phyloP scores from a whole-genome alignment of 345 rosid genomes.

The Gossypium anomalum region DNA sequence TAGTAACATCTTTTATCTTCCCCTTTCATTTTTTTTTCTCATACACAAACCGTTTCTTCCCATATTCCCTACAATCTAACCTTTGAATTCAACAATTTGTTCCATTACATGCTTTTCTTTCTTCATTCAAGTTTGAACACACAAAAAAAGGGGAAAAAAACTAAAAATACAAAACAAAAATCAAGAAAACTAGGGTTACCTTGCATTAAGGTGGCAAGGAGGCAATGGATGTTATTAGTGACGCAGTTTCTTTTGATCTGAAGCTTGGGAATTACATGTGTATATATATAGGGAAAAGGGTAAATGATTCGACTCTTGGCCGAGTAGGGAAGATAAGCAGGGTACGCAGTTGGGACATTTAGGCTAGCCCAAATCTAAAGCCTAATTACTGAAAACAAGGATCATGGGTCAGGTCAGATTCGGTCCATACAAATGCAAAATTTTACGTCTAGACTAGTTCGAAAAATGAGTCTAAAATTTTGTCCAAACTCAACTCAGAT shows the following conservation, averaged over 20 bases:
- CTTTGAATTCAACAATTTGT: neutral
- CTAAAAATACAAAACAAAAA: neutral
- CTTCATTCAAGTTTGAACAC: neutral
- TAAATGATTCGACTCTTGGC: neutral
- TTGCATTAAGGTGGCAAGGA: neutral
- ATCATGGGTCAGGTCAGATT: too few relatives aligned
- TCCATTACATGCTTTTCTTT: neutral
- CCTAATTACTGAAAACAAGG: neutral
- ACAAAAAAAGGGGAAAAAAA: neutral
- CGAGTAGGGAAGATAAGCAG: neutral
- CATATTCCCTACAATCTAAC: neutral
- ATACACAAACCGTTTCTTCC: neutral
- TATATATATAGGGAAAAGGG: neutral
- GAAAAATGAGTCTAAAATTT: too few relatives aligned
- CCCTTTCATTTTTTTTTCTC: neutral
- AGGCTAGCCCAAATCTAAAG: neutral
- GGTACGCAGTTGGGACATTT: neutral
- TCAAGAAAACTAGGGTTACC: neutral
- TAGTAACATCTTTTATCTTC: neutral
- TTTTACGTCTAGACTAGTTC: too few relatives aligned
- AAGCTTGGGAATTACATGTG: neutral
- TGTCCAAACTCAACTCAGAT: fast-evolving
- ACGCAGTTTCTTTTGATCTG: neutral
- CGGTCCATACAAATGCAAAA: too few relatives aligned
- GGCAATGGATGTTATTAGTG: neutral